Evolutionary conservation across 805 yeast genomes (phyloP).

Genomic region (Jamesozyma piceae): DNA sequence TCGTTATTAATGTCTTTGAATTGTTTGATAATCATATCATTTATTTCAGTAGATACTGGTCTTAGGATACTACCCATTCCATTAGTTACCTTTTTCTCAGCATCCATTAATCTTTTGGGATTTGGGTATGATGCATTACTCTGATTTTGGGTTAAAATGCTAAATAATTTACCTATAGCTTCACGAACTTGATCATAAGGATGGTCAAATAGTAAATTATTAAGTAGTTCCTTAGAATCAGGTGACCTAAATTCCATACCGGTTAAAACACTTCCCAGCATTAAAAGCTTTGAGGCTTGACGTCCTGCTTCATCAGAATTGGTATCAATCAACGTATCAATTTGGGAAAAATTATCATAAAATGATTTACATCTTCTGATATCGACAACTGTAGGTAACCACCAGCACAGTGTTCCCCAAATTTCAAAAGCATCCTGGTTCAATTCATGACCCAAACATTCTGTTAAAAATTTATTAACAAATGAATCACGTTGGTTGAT

Average conservation of each 20-base stretch:
- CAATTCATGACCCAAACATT: slow-evolving; percentile 46
- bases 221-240: slow-evolving; percentile 35
- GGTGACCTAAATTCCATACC: slow-evolving; percentile 48
- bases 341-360: slow-evolving; percentile 36
- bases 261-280: slow-evolving; percentile 43
- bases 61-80: slow-evolving; percentile 32
- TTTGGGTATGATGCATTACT: slow-evolving; percentile 8
- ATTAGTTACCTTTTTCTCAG: slow-evolving; percentile 11
- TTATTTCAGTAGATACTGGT: slow-evolving; percentile 27
- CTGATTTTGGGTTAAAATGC: slow-evolving; percentile 17
- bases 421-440: slow-evolving; percentile 65
- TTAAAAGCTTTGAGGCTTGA: slow-evolving; percentile 48
- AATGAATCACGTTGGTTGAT: slow-evolving; percentile 37
- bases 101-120: slow-evolving; percentile 13
- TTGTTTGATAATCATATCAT: slow-evolving; percentile 33
- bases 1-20: slow-evolving; percentile 39
- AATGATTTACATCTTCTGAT: slow-evolving; percentile 57
- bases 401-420: slow-evolving; percentile 73
- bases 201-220: slow-evolving; percentile 42
- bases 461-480: slow-evolving; percentile 35
- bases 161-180: slow-evolving; percentile 52
- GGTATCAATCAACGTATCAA: slow-evolving; percentile 36
- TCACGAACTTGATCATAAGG: slow-evolving; percentile 67
- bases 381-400: slow-evolving; percentile 61
- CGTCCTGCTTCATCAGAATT: slow-evolving; percentile 54